A percentile compares a stretch with the other conserved stretches of the same genome.
Conservation (phyloP, 768 basidiomycete species). For the Leccinum rimulosum region DNA sequence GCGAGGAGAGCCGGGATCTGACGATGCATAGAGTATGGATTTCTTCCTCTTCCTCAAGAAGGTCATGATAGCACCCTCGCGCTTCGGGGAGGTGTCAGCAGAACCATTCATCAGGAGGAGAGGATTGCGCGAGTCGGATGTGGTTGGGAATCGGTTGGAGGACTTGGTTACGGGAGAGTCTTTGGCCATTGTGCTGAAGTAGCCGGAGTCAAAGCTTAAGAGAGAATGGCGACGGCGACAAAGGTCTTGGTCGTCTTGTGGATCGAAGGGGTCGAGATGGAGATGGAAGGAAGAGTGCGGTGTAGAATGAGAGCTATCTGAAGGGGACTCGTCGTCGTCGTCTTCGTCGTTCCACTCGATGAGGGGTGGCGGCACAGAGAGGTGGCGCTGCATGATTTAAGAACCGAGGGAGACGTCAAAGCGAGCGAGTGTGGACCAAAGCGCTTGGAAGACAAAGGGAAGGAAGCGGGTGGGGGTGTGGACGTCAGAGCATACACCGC, state of each 20-base stretch:
- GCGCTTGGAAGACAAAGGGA: constrained; percentile 14
- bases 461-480: not conserved
- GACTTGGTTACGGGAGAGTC: constrained; percentile 12
- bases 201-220: constrained; percentile 30
- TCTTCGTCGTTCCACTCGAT: constrained; percentile 14
- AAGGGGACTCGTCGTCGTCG: constrained; percentile 15
- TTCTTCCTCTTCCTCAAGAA: constrained; percentile 26
- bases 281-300: constrained; percentile 21
- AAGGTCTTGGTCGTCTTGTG: constrained; percentile 1
- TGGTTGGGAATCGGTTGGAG: constrained; percentile 11
- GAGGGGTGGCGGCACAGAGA: constrained; percentile 14
- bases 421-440: constrained; percentile 15
- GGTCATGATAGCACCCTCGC: constrained; percentile 17
- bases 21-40: constrained; percentile 8
- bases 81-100: constrained; percentile 17
- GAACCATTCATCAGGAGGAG: constrained; percentile 8
- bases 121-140: constrained; percentile 12
- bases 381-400: constrained; percentile 23
- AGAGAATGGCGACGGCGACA: constrained; percentile 20
- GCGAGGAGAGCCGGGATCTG: constrained; percentile 8
- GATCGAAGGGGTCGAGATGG: constrained; percentile 1
- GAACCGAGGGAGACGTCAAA: constrained; percentile 20
- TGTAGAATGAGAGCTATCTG: constrained; percentile 13
- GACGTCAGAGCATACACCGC: not conserved
- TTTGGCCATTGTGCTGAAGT: constrained; percentile 27